phyloP scores from a whole-genome alignment of 2,329 filamentous ascomycete genomes.

The Colletotrichum neosansevieriae region DNA sequence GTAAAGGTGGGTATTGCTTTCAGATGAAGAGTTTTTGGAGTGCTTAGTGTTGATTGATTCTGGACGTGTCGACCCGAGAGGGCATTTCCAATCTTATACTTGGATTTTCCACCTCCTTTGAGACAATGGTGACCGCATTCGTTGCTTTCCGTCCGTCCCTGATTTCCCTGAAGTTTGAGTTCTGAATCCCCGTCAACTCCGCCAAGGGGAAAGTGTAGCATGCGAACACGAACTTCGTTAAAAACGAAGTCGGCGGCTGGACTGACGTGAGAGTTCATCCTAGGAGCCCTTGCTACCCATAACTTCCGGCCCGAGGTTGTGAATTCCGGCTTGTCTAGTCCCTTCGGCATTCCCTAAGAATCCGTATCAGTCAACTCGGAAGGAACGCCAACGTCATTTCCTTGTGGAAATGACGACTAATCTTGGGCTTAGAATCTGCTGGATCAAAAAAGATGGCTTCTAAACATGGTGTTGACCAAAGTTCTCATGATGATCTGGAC shows the following conservation, averaged over 20 bases:
- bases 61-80: background rate
- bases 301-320: too few species aligned
- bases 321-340: too few species aligned
- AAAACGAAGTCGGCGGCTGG: background rate
- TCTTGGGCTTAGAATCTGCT: too few species aligned
- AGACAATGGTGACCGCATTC: background rate
- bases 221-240: constrained; percentile 3
- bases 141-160: constrained; percentile 1
- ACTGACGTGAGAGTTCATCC: too few species aligned
- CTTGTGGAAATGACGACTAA: too few species aligned
- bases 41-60: background rate
- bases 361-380: too few species aligned
- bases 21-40: background rate
- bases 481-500: too few species aligned
- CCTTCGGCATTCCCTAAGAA: too few species aligned
- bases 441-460: too few species aligned
- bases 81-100: constrained; percentile 11
- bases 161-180: constrained; percentile 5
- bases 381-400: too few species aligned
- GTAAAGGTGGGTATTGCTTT: background rate
- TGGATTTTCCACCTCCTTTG: background rate
- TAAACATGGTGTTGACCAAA: too few species aligned
- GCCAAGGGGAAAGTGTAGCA: background rate
- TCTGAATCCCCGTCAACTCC: background rate
- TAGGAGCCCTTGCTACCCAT: too few species aligned